phyloP scores from a whole-genome alignment of 2,329 filamentous ascomycete species.

The Sporothrix variecibatus region DNA sequence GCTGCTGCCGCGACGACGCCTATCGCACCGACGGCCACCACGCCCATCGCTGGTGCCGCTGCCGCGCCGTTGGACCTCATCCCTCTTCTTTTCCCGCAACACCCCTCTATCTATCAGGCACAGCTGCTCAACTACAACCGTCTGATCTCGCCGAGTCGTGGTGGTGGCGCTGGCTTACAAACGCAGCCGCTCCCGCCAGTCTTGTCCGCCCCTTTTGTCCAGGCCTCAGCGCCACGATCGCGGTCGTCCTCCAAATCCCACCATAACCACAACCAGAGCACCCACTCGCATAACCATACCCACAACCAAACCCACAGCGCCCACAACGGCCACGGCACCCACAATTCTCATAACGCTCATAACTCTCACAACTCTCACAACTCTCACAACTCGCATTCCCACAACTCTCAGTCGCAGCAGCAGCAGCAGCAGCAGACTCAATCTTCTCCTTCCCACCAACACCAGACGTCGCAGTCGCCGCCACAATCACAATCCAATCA shows the following conservation, averaged over 20 bases:
- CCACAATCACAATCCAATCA: constrained; percentile 26
- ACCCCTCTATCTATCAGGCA: constrained; percentile 61
- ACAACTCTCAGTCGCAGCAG: constrained; percentile 36
- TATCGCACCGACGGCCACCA: not conserved
- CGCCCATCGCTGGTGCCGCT: not conserved
- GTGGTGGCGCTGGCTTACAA: constrained; percentile 56
- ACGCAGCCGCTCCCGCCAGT: constrained; percentile 57
- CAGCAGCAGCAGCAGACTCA: constrained; percentile 40
- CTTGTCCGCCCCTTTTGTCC: constrained; percentile 57
- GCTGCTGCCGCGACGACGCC: constrained; percentile 30
- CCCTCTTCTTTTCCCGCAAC: constrained; percentile 60
- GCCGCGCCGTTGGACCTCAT: constrained; percentile 51
- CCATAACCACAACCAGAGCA: constrained; percentile 47
- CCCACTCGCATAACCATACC: constrained; percentile 23
- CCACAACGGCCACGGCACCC: not conserved
- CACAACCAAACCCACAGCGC: constrained; percentile 7
- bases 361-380: not conserved
- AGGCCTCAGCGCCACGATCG: constrained; percentile 55
- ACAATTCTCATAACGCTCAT: not conserved
- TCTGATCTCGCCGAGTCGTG: constrained; percentile 59
- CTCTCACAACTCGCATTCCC: not conserved
- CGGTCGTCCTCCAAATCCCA: constrained; percentile 63
- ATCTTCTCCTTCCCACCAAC: constrained; percentile 13
- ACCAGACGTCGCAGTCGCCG: constrained; percentile 18
- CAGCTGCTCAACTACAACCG: constrained; percentile 67